Evolutionary conservation across 2,329 filamentous ascomycete genomes (phyloP).

Genomic region (Colletotrichum sublineola): DNA sequence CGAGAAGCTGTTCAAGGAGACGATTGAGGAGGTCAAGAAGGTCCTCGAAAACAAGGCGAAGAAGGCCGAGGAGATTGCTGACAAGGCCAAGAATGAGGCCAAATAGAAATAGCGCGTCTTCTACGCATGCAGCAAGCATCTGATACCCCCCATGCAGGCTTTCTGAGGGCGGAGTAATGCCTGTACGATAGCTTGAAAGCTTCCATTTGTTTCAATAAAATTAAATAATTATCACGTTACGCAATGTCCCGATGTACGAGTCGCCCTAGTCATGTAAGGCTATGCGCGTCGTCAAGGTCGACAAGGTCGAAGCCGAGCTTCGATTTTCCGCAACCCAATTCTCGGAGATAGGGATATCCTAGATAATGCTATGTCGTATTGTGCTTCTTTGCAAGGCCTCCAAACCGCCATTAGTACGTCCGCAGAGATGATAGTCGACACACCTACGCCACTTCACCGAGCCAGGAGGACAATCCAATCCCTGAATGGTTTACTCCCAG

Average conservation of each 20-base stretch:
- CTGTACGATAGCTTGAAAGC: not conserved
- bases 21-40: constrained; percentile 74
- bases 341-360: no score
- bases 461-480: not conserved
- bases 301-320: not conserved
- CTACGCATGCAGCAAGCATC: not conserved
- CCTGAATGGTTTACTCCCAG: not conserved
- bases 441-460: not conserved
- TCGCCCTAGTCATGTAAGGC: not conserved
- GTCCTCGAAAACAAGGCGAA: constrained; percentile 72
- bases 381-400: no score
- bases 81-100: constrained; percentile 65
- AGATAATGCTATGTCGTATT: no score
- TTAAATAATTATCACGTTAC: not conserved
- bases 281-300: not conserved
- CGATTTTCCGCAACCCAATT: not conserved
- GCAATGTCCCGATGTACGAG: not conserved
- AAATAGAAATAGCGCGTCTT: constrained; percentile 48
- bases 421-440: not conserved
- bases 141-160: constrained; percentile 2
- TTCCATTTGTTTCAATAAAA: not conserved
- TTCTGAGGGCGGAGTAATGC: not conserved
- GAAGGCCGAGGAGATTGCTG: constrained; percentile 69
- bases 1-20: constrained; percentile 77
- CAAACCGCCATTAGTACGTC: not conserved